Evolutionary conservation across 2,329 filamentous ascomycete genomes (phyloP).

Genomic region (Venturia nashicola): DNA sequence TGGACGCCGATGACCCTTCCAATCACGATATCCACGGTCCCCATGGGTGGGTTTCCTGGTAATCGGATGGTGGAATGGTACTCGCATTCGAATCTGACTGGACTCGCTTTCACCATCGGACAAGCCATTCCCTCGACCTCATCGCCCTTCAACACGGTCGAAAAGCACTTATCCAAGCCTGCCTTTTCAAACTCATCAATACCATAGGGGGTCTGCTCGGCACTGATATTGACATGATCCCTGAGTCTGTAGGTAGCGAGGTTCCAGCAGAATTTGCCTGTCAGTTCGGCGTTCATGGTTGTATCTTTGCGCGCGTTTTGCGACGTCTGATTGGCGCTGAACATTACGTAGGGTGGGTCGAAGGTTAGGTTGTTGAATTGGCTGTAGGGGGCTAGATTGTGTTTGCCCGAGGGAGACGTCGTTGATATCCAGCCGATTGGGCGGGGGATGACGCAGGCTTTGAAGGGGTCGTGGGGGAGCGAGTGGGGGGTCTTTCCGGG

Average conservation of each 20-base stretch:
- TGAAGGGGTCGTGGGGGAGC: slow-evolving; percentile 43
- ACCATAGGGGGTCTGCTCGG: slow-evolving; percentile 35
- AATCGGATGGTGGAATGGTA: slow-evolving; percentile 43
- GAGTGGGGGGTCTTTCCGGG: slow-evolving; percentile 40
- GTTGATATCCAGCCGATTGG: slow-evolving; percentile 54
- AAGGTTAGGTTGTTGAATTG: slow-evolving; percentile 54
- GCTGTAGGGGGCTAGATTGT: slow-evolving; percentile 48
- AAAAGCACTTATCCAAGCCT: slow-evolving; percentile 36
- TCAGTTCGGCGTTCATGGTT: slow-evolving; percentile 42
- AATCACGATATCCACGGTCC: slow-evolving; percentile 45
- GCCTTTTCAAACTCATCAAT: slow-evolving; percentile 44
- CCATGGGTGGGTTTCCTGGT: slow-evolving; percentile 45
- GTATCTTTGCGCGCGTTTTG: slow-evolving; percentile 40
- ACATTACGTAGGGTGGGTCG: slow-evolving; percentile 51
- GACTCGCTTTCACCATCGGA: slow-evolving; percentile 42
- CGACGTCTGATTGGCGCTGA: slow-evolving; percentile 44
- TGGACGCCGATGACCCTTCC: slow-evolving; percentile 45
- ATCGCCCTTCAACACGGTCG: slow-evolving; percentile 14
- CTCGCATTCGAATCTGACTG: slow-evolving; percentile 47
- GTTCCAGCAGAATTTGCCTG: slow-evolving; percentile 47
- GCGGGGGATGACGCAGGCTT: slow-evolving; percentile 47
- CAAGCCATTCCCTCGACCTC: slow-evolving; percentile 17
- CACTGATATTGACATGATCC: slow-evolving; percentile 42
- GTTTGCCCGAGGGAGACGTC: slow-evolving; percentile 29
- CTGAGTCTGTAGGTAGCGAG: slow-evolving; percentile 45